Percentiles rank a stretch among this genome's conserved stretches.
phyloP scores from a whole-genome alignment of 2,329 filamentous ascomycete genomes.

The Aspergillus udagawae region DNA sequence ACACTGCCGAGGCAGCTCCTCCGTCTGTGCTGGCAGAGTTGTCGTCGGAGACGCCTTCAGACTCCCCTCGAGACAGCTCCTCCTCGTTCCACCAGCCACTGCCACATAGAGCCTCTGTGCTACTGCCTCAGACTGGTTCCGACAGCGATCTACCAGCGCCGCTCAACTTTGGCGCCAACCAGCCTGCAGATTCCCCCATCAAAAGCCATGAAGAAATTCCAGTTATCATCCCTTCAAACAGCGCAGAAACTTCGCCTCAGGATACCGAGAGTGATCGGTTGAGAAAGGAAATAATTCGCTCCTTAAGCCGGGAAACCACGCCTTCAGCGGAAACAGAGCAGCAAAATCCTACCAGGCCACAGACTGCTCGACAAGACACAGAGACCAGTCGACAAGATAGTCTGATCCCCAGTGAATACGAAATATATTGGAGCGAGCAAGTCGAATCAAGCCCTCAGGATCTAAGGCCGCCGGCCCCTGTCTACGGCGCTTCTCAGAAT shows the following conservation, averaged over 20 bases:
- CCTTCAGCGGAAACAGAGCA: slow-evolving; percentile 27
- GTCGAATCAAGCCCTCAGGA: slow-evolving; percentile 15
- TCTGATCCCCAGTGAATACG: slow-evolving; percentile 35
- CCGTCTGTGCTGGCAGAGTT: slow-evolving; percentile 45
- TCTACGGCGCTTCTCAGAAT: slow-evolving; percentile 8
- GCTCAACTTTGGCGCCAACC: slow-evolving; percentile 26
- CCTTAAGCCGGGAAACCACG: slow-evolving; percentile 38
- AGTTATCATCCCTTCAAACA: slow-evolving; percentile 29
- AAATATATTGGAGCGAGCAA: slow-evolving; percentile 34
- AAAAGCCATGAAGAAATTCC: slow-evolving; percentile 23
- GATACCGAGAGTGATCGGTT: slow-evolving; percentile 44
- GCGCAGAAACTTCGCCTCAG: slow-evolving; percentile 33
- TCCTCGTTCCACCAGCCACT: slow-evolving; percentile 4
- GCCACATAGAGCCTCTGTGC: slow-evolving; percentile 2
- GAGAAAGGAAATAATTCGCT: slow-evolving; percentile 47
- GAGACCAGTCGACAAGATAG: slow-evolving; percentile 20
- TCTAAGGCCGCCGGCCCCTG: slow-evolving; percentile 6
- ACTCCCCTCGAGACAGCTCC: slow-evolving; percentile 14
- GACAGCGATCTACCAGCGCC: slow-evolving; percentile 28
- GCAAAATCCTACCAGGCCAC: slow-evolving; percentile 12
- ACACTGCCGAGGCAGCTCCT: slow-evolving; percentile 32
- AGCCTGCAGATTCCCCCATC: slow-evolving; percentile 12
- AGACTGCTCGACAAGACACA: slow-evolving; percentile 22
- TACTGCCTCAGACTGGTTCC: slow-evolving; percentile 2
- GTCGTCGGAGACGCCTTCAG: slow-evolving; percentile 35